Conservation (phyloP, 805 yeast genomes). For the Wickerhamiella cacticola region DNA sequence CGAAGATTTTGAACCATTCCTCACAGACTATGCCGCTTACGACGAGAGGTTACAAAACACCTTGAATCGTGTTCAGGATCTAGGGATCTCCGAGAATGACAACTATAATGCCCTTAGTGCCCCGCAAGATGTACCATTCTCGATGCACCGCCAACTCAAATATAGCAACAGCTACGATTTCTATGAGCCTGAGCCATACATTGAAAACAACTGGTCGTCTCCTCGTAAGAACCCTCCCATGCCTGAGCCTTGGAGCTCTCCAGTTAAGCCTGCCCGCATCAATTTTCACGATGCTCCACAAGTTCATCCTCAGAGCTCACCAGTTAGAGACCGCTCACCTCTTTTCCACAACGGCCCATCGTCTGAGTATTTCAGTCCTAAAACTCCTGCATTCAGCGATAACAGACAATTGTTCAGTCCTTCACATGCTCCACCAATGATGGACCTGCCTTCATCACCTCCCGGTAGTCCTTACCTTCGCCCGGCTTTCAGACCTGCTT, state of each 20-base stretch:
- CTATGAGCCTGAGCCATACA: slow-evolving; percentile 1
- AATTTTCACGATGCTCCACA: background rate
- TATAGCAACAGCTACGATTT: background rate
- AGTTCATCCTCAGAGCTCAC: background rate
- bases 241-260: background rate
- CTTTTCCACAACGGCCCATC: background rate
- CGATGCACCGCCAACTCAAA: slow-evolving; percentile 6
- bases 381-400: background rate
- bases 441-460: slow-evolving; percentile 19
- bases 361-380: slow-evolving; percentile 4
- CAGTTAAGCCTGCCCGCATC: background rate
- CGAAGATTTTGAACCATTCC: slow-evolving; percentile 39
- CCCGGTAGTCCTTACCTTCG: slow-evolving; percentile 18
- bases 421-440: slow-evolving; percentile 1
- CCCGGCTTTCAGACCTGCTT: background rate
- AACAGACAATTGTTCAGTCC: slow-evolving; percentile 3
- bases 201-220: slow-evolving; percentile 7
- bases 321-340: background rate
- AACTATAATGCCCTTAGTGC: background rate
- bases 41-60: slow-evolving; percentile 47
- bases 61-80: slow-evolving; percentile 43
- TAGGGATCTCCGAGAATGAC: slow-evolving; percentile 42
- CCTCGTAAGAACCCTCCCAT: slow-evolving; percentile 6
- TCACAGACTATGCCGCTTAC: slow-evolving; percentile 34
- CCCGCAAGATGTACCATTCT: background rate